Evolutionary conservation across 73 alveolate species (phyloP), one percentile per base, ranked within the genome.

Genomic region (Diophrys appendiculata): DNA sequence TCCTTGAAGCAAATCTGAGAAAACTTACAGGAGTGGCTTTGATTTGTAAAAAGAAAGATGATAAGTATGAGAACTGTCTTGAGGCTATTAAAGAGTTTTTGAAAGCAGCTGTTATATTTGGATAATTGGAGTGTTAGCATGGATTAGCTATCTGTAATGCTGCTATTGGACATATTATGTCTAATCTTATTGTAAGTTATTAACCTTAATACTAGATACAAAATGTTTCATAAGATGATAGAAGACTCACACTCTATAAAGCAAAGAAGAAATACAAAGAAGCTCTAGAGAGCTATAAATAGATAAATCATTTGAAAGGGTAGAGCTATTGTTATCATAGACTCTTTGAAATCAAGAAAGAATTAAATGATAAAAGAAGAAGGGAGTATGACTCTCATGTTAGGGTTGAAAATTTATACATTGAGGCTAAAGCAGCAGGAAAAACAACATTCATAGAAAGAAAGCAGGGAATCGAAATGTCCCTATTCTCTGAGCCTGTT

Each of bases 61-160:
- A 52, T 35, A 54, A 56, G 11, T 75, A 29, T 52, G 83, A 52
- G 27, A 54, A 52, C 68, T 73, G 75, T 0, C 54, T 67, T 54
- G 54, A n/a, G n/a, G 83, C 83, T 0, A 35, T 75, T n/a, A 75
- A 75, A 34, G 73, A 75, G 26, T 75, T 75, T 34, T 52, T 29
- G 24, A 75, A 75, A 27, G 83, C 83, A 27, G 56, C 26, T 8
- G 32, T 75, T 28, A 13, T 75, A 8, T 75, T 75, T 54, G 83
- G 64, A 25, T 52, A 54, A 31, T n/a, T 33, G 24, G 70, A 75
- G 30, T 33, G 83, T 43, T 34, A 55, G 22, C 73, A 54, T 29
- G 83, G 83, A 3, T 67, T 55, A 31, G 83, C 83, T 11, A 54
- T 52, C 24, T 75, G 83, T 34, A 33, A 67, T 13, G 83, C 83